A percentile compares a stretch with the other conserved stretches of the same genome.
Evolutionary conservation across 1,139 yeast species (phyloP).

Genomic region (Candida freyschussii): DNA sequence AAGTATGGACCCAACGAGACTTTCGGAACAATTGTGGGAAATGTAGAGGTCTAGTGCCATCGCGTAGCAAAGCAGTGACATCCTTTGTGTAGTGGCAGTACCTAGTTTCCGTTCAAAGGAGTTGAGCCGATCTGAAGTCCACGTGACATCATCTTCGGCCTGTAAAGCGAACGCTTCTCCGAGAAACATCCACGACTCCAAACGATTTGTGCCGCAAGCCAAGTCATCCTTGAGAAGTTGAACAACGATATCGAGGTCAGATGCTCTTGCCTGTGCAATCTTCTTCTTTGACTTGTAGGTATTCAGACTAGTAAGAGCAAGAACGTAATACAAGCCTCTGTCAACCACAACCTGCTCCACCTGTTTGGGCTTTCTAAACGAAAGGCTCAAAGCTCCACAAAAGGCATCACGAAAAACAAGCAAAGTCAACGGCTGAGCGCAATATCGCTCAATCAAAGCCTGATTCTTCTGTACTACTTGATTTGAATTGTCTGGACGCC

Average conservation of each 20-base stretch:
- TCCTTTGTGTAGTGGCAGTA: slow-evolving; percentile 65
- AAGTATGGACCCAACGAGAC: slow-evolving; percentile 24
- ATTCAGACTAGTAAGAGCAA: slow-evolving; percentile 65
- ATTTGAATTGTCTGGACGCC: slow-evolving; percentile 54
- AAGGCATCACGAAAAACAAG: slow-evolving; percentile 51
- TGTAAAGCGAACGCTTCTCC: slow-evolving; percentile 77
- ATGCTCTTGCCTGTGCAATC: slow-evolving; percentile 72
- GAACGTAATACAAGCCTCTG: slow-evolving; percentile 66
- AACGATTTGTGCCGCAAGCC: slow-evolving; percentile 56
- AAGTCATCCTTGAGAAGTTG: slow-evolving; percentile 63
- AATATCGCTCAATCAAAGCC: slow-evolving; percentile 43
- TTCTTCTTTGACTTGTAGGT: slow-evolving; percentile 65
- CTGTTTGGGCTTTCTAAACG: slow-evolving; percentile 33
- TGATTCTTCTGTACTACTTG: slow-evolving; percentile 35
- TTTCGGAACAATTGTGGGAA: slow-evolving; percentile 10
- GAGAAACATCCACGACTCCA: slow-evolving; percentile 82
- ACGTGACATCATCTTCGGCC: slow-evolving; percentile 83
- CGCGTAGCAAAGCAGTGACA: slow-evolving; percentile 65
- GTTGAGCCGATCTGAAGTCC: slow-evolving; percentile 85
- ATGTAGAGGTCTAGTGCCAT: slow-evolving; percentile 61
- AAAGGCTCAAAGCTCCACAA: slow-evolving; percentile 46
- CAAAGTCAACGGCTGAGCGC: slow-evolving; percentile 49
- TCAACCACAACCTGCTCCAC: slow-evolving; percentile 36
- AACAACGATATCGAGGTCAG: slow-evolving; percentile 74
- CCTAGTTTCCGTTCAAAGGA: slow-evolving; percentile 54